These are phyloP conservation scores for Helotiales sp. DNA, from an alignment of 2,329 filamentous ascomycete genomes.

Conservation along the genomic window DNA sequence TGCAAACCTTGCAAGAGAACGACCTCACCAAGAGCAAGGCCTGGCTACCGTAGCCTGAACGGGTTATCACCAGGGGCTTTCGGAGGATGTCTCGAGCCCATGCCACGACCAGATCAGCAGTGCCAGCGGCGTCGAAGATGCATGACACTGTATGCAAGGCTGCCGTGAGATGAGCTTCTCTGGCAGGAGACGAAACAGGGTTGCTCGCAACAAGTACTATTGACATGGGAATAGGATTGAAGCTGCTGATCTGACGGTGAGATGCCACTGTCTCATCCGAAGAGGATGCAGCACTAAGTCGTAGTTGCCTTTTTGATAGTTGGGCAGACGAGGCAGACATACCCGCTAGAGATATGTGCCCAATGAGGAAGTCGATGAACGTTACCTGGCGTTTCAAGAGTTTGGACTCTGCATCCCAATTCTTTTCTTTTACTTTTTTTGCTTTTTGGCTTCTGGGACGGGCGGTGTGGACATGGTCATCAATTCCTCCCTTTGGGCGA, in stretches of 20 bases:
- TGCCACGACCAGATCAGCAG: slow-evolving; percentile 21
- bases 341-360: slow-evolving; percentile 9
- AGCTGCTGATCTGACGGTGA: slow-evolving; percentile 14
- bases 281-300: slow-evolving; percentile 1
- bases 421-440: slow-evolving; percentile 10
- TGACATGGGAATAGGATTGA: slow-evolving; percentile 1
- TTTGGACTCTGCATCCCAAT: slow-evolving; percentile 12
- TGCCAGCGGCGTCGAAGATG: slow-evolving; percentile 8
- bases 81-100: slow-evolving; percentile 24
- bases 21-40: slow-evolving; percentile 5
- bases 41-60: neutral
- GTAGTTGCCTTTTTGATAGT: neutral
- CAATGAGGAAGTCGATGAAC: slow-evolving; percentile 18
- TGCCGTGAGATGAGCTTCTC: slow-evolving; percentile 15
- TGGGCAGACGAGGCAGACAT: neutral
- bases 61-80: slow-evolving; percentile 15
- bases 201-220: slow-evolving; percentile 2
- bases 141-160: slow-evolving; percentile 26
- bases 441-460: neutral
- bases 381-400: slow-evolving; percentile 20
- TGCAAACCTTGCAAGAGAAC: slow-evolving; percentile 25
- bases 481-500: neutral
- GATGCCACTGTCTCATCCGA: slow-evolving; percentile 18
- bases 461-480: neutral
- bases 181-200: slow-evolving; percentile 1